These are phyloP conservation scores for Neofusicoccum sp. DNA, from an alignment of 2,329 filamentous ascomycete species.

Conservation along the genomic window DNA sequence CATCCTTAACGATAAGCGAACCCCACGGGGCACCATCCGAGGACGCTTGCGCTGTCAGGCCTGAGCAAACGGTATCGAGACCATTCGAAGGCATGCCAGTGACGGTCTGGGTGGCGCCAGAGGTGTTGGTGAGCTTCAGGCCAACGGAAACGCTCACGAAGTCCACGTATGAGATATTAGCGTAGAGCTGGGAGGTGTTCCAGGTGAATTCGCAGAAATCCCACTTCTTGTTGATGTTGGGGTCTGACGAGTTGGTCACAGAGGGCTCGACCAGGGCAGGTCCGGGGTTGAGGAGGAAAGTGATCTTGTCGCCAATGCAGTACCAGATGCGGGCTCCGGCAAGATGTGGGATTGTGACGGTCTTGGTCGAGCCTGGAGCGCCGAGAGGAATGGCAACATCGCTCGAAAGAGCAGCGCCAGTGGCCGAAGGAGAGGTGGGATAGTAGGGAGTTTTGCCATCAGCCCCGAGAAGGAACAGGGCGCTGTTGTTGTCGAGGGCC, in stretches of 20 bases:
- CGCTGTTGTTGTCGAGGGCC: constrained; percentile 61
- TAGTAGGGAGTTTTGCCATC: constrained; percentile 69
- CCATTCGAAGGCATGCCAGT: constrained; percentile 62
- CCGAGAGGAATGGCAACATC: constrained; percentile 68
- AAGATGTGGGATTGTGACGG: constrained; percentile 68
- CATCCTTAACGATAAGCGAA: constrained; percentile 54
- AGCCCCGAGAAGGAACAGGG: constrained; percentile 63
- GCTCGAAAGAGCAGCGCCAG: constrained; percentile 54
- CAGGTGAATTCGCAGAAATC: constrained; percentile 53
- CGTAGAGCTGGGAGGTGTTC: constrained; percentile 51
- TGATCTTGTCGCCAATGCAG: constrained; percentile 61
- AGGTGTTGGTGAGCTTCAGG: constrained; percentile 46
- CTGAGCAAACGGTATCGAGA: constrained; percentile 57
- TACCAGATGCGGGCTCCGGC: constrained; percentile 76
- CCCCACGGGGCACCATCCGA: constrained; percentile 63
- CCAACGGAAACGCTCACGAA: constrained; percentile 61
- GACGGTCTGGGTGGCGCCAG: constrained; percentile 48
- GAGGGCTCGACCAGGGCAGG: constrained; percentile 75
- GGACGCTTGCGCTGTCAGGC: constrained; percentile 57
- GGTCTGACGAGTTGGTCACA: constrained; percentile 63
- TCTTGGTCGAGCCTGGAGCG: constrained; percentile 60
- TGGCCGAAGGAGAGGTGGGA: constrained; percentile 59
- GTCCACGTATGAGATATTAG: constrained; percentile 71
- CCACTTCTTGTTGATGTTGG: constrained; percentile 49
- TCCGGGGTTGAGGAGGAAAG: constrained; percentile 71